Base-by-base conservation (phyloP, 345 rosid species). In the Schrenkiella parvula region DNA sequence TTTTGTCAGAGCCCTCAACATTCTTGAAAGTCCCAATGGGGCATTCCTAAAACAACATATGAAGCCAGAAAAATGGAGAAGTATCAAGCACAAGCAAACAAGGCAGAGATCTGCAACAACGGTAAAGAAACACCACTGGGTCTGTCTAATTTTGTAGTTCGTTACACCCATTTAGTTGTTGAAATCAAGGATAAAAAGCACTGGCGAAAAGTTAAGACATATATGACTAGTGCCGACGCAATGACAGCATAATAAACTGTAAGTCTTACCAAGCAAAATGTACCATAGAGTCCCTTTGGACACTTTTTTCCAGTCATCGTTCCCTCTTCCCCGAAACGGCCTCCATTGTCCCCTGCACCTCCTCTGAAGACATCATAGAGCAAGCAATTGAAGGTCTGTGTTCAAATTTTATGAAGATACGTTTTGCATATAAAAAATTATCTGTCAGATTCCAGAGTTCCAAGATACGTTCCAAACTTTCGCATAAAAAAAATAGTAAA, bases 1-100 rank as follows among this genome's bases (percentile, higher is more conserved):
- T 68, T 84, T 73, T 86, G 78, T 89, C 90, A 72, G 99, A 95
- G 42, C 99, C 99, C 66, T 83, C 93, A 31, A 81, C 82, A 75
- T 82, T 82, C 84, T 95, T 95, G 79, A 84, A 95, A 66, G 97
- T 95, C 56, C 99, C 99, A 75, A 89, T 65, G 48, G 97, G 99
- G 81, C 97, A 95, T 84, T 95, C 99, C 99, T 95, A 80, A 47
- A 15, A 78, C 52, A 72, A 59, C 25, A 50, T 21, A 39, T 22
- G 37, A 35, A 42, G 70, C 42, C 64, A 68, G 41, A 60, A 18
- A 52, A 39, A 62, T 31, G 9, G n/a, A 68, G 37, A 64, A 73
- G 56, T 51, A 8, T 35, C 47, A 65, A 47, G 32, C 47, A 57
- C 50, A 55, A 55, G 41, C 47, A 64, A 44, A 69, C 52, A 60